Percentiles rank a stretch among this genome's conserved stretches.
Evolutionary conservation across 164 flowering plant species (phyloP).

Genomic region (Tetrastigma voinierianum): DNA sequence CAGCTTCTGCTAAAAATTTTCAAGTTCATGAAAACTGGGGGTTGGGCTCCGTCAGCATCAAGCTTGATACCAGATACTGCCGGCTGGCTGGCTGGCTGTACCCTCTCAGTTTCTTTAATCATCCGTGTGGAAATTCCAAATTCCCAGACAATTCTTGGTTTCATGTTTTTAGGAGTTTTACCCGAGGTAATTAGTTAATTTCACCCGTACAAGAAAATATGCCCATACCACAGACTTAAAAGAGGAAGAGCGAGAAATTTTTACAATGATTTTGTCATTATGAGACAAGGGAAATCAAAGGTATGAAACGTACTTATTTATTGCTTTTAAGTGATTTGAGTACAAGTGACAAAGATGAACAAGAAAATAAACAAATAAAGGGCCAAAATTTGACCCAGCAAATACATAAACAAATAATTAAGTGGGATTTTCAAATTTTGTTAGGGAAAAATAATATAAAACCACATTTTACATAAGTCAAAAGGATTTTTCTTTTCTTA

Average conservation of each 20-base stretch:
- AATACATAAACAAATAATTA: not conserved
- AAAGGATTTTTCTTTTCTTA: not conserved
- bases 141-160: constrained; percentile 10
- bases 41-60: not conserved
- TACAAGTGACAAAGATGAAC: not conserved
- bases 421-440: constrained; percentile 7
- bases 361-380: constrained; percentile 16
- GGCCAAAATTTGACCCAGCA: constrained; percentile 36
- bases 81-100: not conserved
- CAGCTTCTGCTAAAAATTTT: not conserved
- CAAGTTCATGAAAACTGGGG: not conserved
- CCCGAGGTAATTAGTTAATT: constrained; percentile 9
- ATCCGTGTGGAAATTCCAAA: constrained; percentile 5
- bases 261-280: constrained; percentile 22
- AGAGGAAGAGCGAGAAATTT: not conserved
- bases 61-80: constrained; percentile 4
- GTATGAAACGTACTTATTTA: constrained; percentile 13
- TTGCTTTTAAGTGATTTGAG: not conserved
- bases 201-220: constrained; percentile 10
- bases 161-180: constrained; percentile 6
- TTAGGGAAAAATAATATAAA: constrained; percentile 2
- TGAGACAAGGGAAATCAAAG: not conserved
- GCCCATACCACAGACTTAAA: constrained; percentile 1
- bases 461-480: constrained; percentile 1
- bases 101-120: not conserved